Conservation (phyloP, 2,329 filamentous ascomycete genomes). For the Proliferodiscus dingleyae region DNA sequence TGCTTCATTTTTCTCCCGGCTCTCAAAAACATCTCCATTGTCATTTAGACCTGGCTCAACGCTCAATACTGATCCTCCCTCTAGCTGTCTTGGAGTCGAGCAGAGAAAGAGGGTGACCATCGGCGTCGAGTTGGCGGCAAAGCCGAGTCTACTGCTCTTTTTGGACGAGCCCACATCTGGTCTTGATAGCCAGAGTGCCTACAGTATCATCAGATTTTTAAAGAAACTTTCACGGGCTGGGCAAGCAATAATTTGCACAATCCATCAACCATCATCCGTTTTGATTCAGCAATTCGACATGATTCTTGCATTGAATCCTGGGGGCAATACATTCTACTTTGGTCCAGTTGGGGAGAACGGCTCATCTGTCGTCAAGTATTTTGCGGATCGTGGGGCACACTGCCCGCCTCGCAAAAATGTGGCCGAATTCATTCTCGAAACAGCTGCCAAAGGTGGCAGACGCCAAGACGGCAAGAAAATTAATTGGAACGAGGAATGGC, state of each 20-base stretch:
- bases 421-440: constrained; percentile 63
- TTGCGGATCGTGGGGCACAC: constrained; percentile 57
- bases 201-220: constrained; percentile 62
- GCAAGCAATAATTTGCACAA: constrained; percentile 69
- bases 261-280: constrained; percentile 66
- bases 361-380: constrained; percentile 61
- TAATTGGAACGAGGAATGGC: constrained; percentile 75
- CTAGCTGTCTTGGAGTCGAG: constrained; percentile 16
- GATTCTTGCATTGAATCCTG: constrained; percentile 63
- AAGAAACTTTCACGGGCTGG: constrained; percentile 63
- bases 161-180: constrained; percentile 69
- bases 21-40: too few species aligned
- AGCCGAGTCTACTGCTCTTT: constrained; percentile 63
- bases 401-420: constrained; percentile 65
- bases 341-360: constrained; percentile 66
- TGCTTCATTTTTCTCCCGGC: too few species aligned
- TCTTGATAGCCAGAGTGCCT: constrained; percentile 65
- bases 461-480: constrained; percentile 49
- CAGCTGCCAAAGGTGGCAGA: constrained; percentile 52
- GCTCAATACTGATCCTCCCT: background rate
- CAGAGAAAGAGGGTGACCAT: constrained; percentile 68
- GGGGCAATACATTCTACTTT: constrained; percentile 68
- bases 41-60: too few species aligned
- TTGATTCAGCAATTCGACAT: constrained; percentile 70
- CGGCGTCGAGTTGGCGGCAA: constrained; percentile 67